Evolutionary conservation across 2,329 filamentous ascomycete species (phyloP), one percentile per base, ranked within the genome.

Genomic region (Biscogniauxia marginata): DNA sequence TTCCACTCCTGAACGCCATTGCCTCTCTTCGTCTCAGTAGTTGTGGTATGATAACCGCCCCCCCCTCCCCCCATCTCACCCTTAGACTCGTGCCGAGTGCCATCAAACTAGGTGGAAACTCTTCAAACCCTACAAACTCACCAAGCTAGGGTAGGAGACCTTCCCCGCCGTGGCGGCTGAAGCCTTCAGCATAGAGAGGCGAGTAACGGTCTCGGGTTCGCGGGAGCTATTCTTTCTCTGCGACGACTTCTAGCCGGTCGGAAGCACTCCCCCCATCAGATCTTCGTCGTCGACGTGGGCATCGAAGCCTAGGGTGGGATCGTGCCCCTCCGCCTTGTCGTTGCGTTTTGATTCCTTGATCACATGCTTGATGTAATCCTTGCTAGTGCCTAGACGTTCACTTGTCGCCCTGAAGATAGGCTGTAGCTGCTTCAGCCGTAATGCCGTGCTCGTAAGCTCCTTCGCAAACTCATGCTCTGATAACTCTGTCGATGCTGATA

Each of bases 261-360:
- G 50, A 22, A 69, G 49, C 3, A 74, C 53, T 16, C 77, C 82
- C 11, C 76, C 78, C 83, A 86, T 86, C 21, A 86, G 67, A 60
- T 86, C 83, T 67, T 86, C 83, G n/a, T 86, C 83, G 53, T 84
- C 82, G 39, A 84, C 72, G 50, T 77, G 73, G 11, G 73, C 68
- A 22, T 81, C 76, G 56, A 82, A 83, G 44, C 71, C 73, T 22
- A 74, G 55, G 2, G 64, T 61, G n/a, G 64, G 57, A 46, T 70
- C 67, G 2, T 67, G 67, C 0, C 79, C 77, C 63, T 80, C 61
- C 13, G 18, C 30, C 44, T 83, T 70, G 5, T 69, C 63, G 16
- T 20, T 76, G 19, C 75, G 74, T 63, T 75, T 78, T 63, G 79
- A 73, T 53, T 84, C 80, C 48, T 73, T 74, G 2, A 74, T 58